A percentile compares a stretch with the other conserved stretches of the same genome.
Conservation (phyloP, 2,329 filamentous ascomycete genomes). For the Hansfordia pulvinata region DNA sequence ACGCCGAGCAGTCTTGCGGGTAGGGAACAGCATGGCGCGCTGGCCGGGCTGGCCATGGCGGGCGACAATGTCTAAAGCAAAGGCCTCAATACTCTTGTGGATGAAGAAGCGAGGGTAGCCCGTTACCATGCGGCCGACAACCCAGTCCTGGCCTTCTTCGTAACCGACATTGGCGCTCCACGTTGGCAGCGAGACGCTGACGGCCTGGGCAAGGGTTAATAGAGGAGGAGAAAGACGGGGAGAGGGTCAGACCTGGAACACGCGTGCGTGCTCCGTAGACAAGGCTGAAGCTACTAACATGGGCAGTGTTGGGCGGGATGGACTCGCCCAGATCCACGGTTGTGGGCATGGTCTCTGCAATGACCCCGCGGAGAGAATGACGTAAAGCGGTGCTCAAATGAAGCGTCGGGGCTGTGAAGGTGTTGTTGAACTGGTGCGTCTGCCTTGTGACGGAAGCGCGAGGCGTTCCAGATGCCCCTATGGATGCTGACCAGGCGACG, state of each 20-base stretch:
- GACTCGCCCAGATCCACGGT: slow-evolving; percentile 51
- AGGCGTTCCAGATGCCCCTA: no score
- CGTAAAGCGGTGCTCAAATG: no score
- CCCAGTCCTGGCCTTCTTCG: slow-evolving; percentile 82
- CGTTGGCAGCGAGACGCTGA: slow-evolving; percentile 90
- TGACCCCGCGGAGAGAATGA: no score
- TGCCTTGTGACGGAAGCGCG: no score
- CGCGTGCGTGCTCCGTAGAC: no score
- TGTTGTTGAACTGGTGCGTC: no score
- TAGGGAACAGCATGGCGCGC: slow-evolving; percentile 75
- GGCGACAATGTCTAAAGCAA: slow-evolving; percentile 54
- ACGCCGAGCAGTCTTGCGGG: slow-evolving; percentile 50
- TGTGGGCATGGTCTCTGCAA: no score
- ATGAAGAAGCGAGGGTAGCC: slow-evolving; percentile 97
- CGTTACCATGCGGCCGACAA: slow-evolving; percentile 71
- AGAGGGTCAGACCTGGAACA: neutral
- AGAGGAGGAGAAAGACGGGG: neutral
- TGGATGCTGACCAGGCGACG: no score
- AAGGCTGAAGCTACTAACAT: slow-evolving; percentile 41
- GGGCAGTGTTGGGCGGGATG: slow-evolving; percentile 64
- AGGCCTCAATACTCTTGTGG: slow-evolving; percentile 65
- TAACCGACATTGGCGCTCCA: slow-evolving; percentile 88
- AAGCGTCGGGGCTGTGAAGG: no score
- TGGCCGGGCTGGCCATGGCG: slow-evolving; percentile 48
- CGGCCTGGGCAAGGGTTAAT: slow-evolving; percentile 44